phyloP scores from a whole-genome alignment of 2,329 filamentous ascomycete genomes.

The Ceratocystis variospora region DNA sequence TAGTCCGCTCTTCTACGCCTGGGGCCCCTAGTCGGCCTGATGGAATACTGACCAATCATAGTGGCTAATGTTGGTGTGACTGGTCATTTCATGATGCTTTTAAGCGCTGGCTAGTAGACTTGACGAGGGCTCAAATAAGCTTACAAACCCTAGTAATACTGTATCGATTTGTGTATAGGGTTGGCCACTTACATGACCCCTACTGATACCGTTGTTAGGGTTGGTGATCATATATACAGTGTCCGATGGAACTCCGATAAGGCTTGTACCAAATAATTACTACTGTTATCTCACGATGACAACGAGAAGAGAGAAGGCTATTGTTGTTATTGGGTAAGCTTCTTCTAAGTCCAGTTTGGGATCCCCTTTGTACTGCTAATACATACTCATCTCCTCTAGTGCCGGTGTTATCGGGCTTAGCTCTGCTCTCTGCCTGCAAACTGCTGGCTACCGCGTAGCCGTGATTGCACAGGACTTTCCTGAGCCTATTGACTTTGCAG shows the following conservation, averaged over 20 bases:
- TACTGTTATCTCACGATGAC: neutral
- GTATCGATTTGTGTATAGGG: neutral
- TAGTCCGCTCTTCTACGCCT: neutral
- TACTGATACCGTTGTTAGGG: neutral
- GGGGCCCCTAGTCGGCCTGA: neutral
- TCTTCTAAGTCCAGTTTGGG: neutral
- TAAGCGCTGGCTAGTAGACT: neutral
- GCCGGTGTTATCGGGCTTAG: conserved; percentile 42
- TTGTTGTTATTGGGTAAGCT: neutral
- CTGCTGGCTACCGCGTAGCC: conserved; percentile 29
- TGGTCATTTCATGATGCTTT: neutral
- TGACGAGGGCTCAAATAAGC: neutral
- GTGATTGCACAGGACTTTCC: conserved; percentile 36
- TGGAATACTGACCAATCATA: neutral
- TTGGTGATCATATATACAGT: neutral
- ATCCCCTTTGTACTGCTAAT: neutral
- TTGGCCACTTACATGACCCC: neutral
- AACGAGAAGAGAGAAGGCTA: neutral
- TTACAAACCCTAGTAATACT: neutral
- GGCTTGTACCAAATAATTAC: neutral
- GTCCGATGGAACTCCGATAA: neutral
- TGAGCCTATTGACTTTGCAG: conserved; percentile 33
- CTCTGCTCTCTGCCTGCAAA: conserved; percentile 34
- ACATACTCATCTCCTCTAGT: conserved; percentile 24
- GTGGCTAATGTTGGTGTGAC: neutral